These are phyloP conservation scores for Thelonectria rubi DNA, from an alignment of 2,329 filamentous ascomycete species.

Conservation along the genomic window DNA sequence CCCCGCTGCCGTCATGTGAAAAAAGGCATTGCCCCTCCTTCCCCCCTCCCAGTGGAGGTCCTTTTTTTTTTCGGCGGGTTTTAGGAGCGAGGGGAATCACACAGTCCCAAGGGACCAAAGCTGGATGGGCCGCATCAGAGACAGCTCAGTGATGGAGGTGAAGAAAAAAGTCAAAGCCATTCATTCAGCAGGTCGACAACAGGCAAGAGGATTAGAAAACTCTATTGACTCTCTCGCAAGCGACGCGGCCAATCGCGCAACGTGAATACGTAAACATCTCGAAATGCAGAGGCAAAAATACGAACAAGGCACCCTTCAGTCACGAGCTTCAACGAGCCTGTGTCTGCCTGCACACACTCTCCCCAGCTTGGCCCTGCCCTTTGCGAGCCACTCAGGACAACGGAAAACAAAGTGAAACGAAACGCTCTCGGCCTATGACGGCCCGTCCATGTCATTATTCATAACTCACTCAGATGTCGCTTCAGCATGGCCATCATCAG, in stretches of 20 bases:
- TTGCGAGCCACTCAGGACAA: slow-evolving; percentile 1
- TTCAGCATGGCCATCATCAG: slow-evolving; percentile 13
- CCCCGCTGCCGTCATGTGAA: slow-evolving; percentile 1
- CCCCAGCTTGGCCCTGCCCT: too few relatives aligned
- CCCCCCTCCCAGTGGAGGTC: slow-evolving; percentile 9
- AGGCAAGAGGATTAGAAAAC: too few relatives aligned
- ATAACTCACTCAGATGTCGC: slow-evolving; percentile 1
- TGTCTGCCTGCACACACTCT: slow-evolving; percentile 9
- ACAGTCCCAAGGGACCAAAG: too few relatives aligned
- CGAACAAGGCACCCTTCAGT: neutral
- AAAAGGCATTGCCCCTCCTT: neutral
- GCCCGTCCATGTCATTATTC: slow-evolving; percentile 20
- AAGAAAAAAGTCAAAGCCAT: too few relatives aligned
- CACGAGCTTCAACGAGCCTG: slow-evolving; percentile 11
- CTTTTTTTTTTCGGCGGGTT: neutral
- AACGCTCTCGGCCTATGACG: slow-evolving; percentile 9
- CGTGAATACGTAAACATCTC: too few relatives aligned
- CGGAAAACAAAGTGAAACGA: too few relatives aligned
- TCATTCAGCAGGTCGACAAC: too few relatives aligned
- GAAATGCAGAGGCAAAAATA: too few relatives aligned
- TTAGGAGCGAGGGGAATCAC: neutral
- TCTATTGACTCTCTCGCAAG: too few relatives aligned
- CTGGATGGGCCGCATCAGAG: too few relatives aligned
- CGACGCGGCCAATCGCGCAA: too few relatives aligned
- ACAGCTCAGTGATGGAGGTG: too few relatives aligned